A percentile compares a stretch with the other conserved stretches of the same genome.
These are phyloP conservation scores for Meira nashicola DNA, from an alignment of 1,284 basidiomycete genomes.

Conservation along the genomic window DNA sequence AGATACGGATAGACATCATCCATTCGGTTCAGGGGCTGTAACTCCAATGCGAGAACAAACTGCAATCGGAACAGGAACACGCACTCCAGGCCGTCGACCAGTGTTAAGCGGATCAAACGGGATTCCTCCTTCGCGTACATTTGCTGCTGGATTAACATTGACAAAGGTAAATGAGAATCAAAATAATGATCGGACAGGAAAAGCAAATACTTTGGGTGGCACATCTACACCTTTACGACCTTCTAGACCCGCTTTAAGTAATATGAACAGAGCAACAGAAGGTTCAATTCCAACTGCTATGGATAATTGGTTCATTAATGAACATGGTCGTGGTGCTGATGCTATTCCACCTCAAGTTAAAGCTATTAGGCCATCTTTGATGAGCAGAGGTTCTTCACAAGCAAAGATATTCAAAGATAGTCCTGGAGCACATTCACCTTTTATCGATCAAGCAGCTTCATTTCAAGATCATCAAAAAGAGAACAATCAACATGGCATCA, in stretches of 20 bases:
- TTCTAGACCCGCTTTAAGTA: too few relatives aligned
- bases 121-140: too few relatives aligned
- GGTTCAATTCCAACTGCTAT: conserved; percentile 14
- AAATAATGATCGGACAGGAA: too few relatives aligned
- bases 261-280: too few relatives aligned
- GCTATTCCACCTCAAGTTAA: not conserved
- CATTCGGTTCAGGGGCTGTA: conserved; percentile 45
- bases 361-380: not conserved
- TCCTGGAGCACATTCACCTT: too few relatives aligned
- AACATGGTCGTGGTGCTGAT: conserved; percentile 30
- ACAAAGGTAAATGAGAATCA: conserved; percentile 5
- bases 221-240: conserved; percentile 33
- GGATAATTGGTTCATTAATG: conserved; percentile 28
- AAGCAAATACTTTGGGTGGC: conserved; percentile 37
- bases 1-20: conserved; percentile 37
- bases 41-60: conserved; percentile 26
- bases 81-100: conserved; percentile 31
- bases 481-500: too few relatives aligned
- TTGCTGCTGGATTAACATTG: conserved; percentile 5
- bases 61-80: conserved; percentile 15
- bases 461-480: too few relatives aligned
- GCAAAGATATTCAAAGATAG: not conserved
- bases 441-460: too few relatives aligned
- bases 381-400: not conserved
- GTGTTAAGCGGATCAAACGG: too few relatives aligned